Evolutionary conservation across 2,329 filamentous ascomycete species (phyloP).

Genomic region (Aspergillus persii): DNA sequence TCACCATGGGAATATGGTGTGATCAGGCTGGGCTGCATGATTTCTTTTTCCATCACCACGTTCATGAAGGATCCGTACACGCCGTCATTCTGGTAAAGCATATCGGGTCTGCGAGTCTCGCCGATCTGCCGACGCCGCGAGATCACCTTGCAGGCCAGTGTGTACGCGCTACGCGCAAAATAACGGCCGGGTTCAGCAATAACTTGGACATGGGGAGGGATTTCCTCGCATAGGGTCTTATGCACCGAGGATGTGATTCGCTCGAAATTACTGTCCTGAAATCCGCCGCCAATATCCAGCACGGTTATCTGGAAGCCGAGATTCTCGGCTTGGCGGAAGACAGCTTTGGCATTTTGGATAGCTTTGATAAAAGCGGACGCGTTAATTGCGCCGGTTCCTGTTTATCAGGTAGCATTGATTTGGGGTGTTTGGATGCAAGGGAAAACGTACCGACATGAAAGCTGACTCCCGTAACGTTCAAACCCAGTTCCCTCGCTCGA

Average conservation of each 20-base stretch:
- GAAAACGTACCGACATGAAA: slow-evolving; percentile 26
- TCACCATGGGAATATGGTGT: not conserved
- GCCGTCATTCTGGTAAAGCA: slow-evolving; percentile 29
- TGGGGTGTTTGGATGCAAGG: not conserved
- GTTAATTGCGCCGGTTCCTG: slow-evolving; percentile 21
- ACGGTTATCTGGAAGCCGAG: slow-evolving; percentile 18
- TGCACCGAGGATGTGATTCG: slow-evolving; percentile 11
- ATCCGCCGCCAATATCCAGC: slow-evolving; percentile 28
- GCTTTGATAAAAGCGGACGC: slow-evolving; percentile 16
- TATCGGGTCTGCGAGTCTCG: slow-evolving; percentile 14
- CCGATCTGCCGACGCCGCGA: slow-evolving; percentile 18
- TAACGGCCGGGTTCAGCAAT: slow-evolving; percentile 27
- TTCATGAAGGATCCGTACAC: slow-evolving; percentile 27
- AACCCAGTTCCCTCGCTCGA: slow-evolving; percentile 20
- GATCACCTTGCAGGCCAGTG: slow-evolving; percentile 22
- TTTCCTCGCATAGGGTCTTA: not conserved
- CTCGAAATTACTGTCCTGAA: slow-evolving; percentile 21
- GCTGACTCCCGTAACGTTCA: slow-evolving; percentile 26
- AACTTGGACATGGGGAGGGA: slow-evolving; percentile 10
- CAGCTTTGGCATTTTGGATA: slow-evolving; percentile 18
- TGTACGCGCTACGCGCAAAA: slow-evolving; percentile 22
- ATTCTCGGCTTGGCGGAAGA: slow-evolving; percentile 14
- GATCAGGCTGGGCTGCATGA: slow-evolving; percentile 13
- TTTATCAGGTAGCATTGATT: not conserved
- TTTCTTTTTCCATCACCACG: slow-evolving; percentile 21